These are phyloP conservation scores for Macrolepiota dolichaula DNA, from an alignment of 768 basidiomycete species.

Conservation along the genomic window DNA sequence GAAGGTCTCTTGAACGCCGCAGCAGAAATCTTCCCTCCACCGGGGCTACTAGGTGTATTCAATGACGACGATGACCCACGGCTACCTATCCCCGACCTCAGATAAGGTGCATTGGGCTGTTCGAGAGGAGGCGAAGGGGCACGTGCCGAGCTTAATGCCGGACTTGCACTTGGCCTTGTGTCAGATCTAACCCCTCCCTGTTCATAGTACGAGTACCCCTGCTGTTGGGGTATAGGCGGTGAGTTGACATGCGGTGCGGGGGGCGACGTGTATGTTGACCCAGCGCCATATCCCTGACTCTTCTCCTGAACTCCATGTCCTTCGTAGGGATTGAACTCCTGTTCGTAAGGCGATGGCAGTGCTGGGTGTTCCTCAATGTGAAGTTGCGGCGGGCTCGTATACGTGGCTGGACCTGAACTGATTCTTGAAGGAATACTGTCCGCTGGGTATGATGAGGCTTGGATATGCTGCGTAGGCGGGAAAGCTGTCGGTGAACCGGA, in stretches of 20 bases:
- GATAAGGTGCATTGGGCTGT: constrained; percentile 13
- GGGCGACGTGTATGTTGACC: background rate
- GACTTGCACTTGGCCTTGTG: background rate
- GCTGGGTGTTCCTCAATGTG: background rate
- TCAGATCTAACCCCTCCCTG: background rate
- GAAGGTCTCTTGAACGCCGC: constrained; percentile 68
- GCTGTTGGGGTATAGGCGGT: background rate
- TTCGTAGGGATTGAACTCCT: background rate
- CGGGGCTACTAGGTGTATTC: constrained; percentile 23
- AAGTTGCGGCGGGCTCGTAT: background rate
- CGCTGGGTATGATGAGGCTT: background rate
- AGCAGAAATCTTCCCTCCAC: constrained; percentile 65
- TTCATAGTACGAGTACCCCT: background rate
- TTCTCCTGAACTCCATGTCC: background rate
- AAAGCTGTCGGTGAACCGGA: background rate
- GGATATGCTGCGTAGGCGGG: background rate
- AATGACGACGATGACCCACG: constrained; percentile 7
- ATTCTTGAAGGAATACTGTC: background rate
- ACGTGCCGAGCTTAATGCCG: background rate
- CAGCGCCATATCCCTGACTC: background rate
- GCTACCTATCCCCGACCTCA: constrained; percentile 1
- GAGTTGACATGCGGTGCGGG: constrained; percentile 1
- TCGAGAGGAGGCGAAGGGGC: background rate
- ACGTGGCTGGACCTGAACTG: background rate
- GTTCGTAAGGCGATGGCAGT: background rate